Base-by-base conservation (phyloP, 2,329 filamentous ascomycete species). In the Xylariaceae sp. region DNA sequence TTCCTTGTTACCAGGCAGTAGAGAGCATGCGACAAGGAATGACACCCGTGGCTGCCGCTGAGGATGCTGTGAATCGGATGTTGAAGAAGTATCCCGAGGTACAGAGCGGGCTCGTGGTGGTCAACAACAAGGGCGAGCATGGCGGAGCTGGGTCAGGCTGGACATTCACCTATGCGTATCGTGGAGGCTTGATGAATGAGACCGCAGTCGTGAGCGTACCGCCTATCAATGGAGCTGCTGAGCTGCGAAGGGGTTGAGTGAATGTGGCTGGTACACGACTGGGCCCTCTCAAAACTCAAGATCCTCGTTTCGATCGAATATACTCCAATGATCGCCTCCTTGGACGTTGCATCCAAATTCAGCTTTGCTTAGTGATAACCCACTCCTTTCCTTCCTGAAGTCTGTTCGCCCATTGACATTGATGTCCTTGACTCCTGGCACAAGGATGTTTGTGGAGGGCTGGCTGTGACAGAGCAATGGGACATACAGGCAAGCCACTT, bases 1-100 rank as follows among this genome's bases (percentile, higher is more conserved):
- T 78, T 18, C 75, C 75, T 0, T 79, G 75, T 52, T 78, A 78
- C 49, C 75, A 78, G 51, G 75, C 74, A 1, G 68, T 79, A 1
- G 75, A 79, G 60, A 76, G 63, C 43, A 44, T 79, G 54, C 62
- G 75, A 9, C 57, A 53, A 1, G 74, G 74, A 2, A 68, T 78
- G 66, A 56, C 56, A 0, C 72, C 75, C 0, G 60, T 53, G 4
- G 63, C 67, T 24, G 74, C 75, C 0, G 75, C 75, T 0, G 65
- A 73, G 35, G 72, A 79, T 41, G 72, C 67, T 0, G 72, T 78
- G 0, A 41, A 52, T 1, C 62, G 75, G 13, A 78, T 78, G 69
- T 34, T 74, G 9, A 52, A 57, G 11, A 71, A 65, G 53, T 75
- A 71, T 35, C 73, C 74, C 0, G 55, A 59, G 1, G 54, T 76